A percentile compares a stretch with the other conserved stretches of the same genome.
Conservation (phyloP, 192 early-diverging fungal species). For the Helicostylum pulchrum region DNA sequence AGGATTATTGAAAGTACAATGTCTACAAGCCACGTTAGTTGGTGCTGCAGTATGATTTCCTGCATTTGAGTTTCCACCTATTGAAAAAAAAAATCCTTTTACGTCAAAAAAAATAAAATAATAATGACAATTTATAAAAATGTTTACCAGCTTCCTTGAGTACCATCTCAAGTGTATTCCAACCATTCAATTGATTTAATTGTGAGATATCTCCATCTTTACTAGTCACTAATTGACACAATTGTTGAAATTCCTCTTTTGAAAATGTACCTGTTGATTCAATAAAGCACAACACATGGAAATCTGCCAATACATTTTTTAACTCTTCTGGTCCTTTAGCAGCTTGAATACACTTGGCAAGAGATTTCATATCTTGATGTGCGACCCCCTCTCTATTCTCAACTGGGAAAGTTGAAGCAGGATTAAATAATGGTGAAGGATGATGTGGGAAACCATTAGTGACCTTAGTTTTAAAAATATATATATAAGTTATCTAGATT, state of each 20-base stretch:
- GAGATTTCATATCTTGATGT: slow-evolving; percentile 52
- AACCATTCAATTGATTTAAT: slow-evolving; percentile 51
- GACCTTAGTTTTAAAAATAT: slow-evolving; percentile 40
- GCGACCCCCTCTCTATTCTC: slow-evolving; percentile 72
- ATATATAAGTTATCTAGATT: slow-evolving; percentile 9
- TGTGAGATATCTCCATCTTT: slow-evolving; percentile 23
- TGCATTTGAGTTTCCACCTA: background rate
- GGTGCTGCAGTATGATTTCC: slow-evolving; percentile 21
- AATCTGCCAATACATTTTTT: slow-evolving; percentile 67
- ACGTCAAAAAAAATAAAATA: background rate
- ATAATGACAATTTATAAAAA: background rate
- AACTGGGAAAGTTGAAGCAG: slow-evolving; percentile 58
- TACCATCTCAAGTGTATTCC: slow-evolving; percentile 71
- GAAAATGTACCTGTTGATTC: slow-evolving; percentile 63
- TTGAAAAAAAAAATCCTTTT: too few relatives aligned
- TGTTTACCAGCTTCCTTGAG: slow-evolving; percentile 45
- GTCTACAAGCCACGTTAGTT: slow-evolving; percentile 59
- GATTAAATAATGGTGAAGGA: slow-evolving; percentile 71
- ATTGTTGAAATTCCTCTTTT: slow-evolving; percentile 49
- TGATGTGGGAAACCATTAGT: slow-evolving; percentile 90
- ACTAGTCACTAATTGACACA: slow-evolving; percentile 41
- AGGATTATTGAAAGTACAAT: slow-evolving; percentile 81
- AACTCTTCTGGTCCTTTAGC: slow-evolving; percentile 38
- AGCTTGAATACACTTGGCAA: slow-evolving; percentile 52
- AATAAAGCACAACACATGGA: slow-evolving; percentile 80